A percentile compares a stretch with the other conserved stretches of the same genome.
These are phyloP conservation scores for Carallia pectinifolia DNA, from an alignment of 345 rosid species.

Conservation along the genomic window DNA sequence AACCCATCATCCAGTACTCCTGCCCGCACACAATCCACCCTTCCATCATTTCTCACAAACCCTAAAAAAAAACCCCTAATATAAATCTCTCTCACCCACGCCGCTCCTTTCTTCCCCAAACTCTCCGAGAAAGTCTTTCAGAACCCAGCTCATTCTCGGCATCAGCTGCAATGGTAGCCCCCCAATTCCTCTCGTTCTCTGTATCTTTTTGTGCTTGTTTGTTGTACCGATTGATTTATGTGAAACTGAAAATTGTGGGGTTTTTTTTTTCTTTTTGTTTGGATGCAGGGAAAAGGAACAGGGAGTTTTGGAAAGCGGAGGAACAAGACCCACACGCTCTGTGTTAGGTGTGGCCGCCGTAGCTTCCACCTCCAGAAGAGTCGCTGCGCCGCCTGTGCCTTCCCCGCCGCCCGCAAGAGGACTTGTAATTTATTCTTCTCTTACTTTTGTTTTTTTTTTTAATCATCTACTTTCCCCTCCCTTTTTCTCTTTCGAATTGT, in stretches of 20 bases:
- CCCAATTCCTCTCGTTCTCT: background rate
- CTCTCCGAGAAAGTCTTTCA: too few species aligned
- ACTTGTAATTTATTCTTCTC: constrained; percentile 45
- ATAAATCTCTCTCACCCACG: background rate
- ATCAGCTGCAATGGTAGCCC: constrained; percentile 28
- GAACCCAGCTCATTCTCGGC: constrained; percentile 23
- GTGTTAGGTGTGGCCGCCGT: constrained; percentile 98
- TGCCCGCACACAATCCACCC: background rate
- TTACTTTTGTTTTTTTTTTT: constrained; percentile 2
- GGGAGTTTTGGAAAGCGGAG: constrained; percentile 99
- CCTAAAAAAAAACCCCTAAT: constrained; percentile 17
- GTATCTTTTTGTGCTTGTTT: background rate
- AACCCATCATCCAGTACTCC: background rate
- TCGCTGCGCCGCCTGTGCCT: constrained; percentile 88
- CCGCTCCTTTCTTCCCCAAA: background rate
- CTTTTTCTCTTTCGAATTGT: background rate
- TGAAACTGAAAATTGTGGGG: background rate
- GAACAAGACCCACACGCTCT: constrained; percentile 97
- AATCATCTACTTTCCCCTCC: too few species aligned
- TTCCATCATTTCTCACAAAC: background rate
- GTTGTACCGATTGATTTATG: background rate
- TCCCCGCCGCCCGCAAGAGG: constrained; percentile 99
- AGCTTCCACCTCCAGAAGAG: constrained; percentile 99
- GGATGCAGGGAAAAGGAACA: constrained; percentile 83
- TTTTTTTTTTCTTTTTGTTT: background rate